phyloP scores from a whole-genome alignment of 352 stramenopile genomes.

The Plasmopara halstedii region DNA sequence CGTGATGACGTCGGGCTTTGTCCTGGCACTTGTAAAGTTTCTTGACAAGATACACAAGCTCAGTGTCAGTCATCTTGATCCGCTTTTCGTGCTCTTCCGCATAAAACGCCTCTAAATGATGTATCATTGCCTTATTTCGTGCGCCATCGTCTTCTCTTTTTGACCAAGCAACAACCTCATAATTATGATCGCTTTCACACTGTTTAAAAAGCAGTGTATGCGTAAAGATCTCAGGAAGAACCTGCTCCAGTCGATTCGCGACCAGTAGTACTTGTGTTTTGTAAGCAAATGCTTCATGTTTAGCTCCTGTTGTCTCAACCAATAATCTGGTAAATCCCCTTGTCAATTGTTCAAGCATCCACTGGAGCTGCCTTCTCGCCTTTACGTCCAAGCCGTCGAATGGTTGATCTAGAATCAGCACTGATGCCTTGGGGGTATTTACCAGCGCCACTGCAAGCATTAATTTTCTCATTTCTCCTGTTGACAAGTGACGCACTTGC shows the following conservation, averaged over 20 bases:
- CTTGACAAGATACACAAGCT: slow-evolving; percentile 29
- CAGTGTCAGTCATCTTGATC: slow-evolving; percentile 19
- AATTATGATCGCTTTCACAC: background rate
- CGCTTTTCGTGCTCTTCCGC: slow-evolving; percentile 27
- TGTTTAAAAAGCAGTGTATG: slow-evolving; percentile 49
- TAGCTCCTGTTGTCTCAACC: slow-evolving; percentile 74
- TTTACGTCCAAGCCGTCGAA: slow-evolving; percentile 90
- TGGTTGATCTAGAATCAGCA: slow-evolving; percentile 90
- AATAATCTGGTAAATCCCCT: slow-evolving; percentile 85
- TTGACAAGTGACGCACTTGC: slow-evolving; percentile 81
- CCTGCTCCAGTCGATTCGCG: slow-evolving; percentile 85
- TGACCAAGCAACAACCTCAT: slow-evolving; percentile 35
- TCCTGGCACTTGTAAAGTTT: slow-evolving; percentile 29
- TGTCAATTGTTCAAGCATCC: slow-evolving; percentile 81
- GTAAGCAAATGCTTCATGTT: slow-evolving; percentile 72
- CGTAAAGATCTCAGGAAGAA: slow-evolving; percentile 73
- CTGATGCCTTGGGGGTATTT: slow-evolving; percentile 44
- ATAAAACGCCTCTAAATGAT: slow-evolving; percentile 28
- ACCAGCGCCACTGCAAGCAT: slow-evolving; percentile 82
- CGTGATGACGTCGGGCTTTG: background rate
- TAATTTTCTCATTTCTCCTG: slow-evolving; percentile 90
- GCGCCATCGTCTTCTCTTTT: slow-evolving; percentile 17
- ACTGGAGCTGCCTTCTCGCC: slow-evolving; percentile 65
- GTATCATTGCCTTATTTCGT: slow-evolving; percentile 33
- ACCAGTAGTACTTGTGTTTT: slow-evolving; percentile 85